These are phyloP conservation scores for Daphne laureola DNA, from an alignment of 441 rosid genomes.

Conservation along the genomic window DNA sequence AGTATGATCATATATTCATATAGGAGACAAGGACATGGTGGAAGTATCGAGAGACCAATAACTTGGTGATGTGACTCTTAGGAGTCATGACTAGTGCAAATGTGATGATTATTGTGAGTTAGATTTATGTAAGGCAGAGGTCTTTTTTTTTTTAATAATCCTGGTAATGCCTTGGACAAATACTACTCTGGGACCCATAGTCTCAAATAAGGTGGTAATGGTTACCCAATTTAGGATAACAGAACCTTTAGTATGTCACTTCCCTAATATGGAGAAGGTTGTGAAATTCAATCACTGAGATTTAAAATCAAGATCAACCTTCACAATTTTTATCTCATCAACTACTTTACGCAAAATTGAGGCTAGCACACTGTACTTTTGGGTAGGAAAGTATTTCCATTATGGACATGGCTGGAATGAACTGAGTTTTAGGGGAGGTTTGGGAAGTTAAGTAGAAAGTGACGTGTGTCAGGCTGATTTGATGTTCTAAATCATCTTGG, in stretches of 20 bases:
- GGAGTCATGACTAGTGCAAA: no score
- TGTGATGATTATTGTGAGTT: no score
- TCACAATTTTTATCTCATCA: constrained; percentile 40
- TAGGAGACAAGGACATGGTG: no score
- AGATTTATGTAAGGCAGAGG: constrained; percentile 29
- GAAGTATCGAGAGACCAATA: no score
- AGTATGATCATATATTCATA: no score
- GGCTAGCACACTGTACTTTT: constrained; percentile 54
- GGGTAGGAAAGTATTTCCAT: constrained; percentile 74
- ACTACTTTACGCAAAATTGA: constrained; percentile 31
- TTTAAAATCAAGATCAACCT: constrained; percentile 60
- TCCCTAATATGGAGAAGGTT: constrained; percentile 72
- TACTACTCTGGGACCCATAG: constrained; percentile 8
- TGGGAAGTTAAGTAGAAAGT: constrained; percentile 30
- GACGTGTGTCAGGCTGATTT: constrained; percentile 57
- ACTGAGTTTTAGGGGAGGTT: constrained; percentile 31
- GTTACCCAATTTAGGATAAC: constrained; percentile 19
- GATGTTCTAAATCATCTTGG: constrained; percentile 47
- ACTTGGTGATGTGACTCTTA: no score
- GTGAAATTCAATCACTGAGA: constrained; percentile 28
- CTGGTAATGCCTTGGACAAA: constrained; percentile 24
- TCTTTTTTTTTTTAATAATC: constrained; percentile 20
- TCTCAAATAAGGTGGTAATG: constrained; percentile 19
- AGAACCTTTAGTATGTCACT: constrained; percentile 42
- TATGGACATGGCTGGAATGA: constrained; percentile 30